Conservation (phyloP, 306 rosid species). For the Cicer bijugum region DNA sequence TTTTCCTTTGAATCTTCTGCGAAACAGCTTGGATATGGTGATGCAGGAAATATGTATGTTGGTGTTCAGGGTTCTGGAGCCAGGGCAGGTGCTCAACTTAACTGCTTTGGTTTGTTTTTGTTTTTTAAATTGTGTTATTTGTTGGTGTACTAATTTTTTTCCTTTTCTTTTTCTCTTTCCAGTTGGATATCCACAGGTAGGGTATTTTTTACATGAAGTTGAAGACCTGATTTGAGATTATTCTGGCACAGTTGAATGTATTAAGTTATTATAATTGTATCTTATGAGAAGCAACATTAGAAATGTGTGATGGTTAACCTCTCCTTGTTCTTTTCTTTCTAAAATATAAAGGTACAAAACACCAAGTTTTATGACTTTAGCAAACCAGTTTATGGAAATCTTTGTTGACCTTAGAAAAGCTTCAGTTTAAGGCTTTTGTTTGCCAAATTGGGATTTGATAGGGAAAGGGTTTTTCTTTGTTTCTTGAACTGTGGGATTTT, state of each 20-base stretch:
- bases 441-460: neutral
- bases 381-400: neutral
- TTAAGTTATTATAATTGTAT: conserved; percentile 35
- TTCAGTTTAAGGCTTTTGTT: too few species aligned
- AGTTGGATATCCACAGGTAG: conserved; percentile 86
- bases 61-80: conserved; percentile 65
- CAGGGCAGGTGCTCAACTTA: conserved; percentile 66
- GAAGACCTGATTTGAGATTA: conserved; percentile 44
- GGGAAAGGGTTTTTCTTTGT: conserved; percentile 16
- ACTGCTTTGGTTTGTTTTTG: conserved; percentile 42
- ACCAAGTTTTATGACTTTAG: conserved; percentile 12
- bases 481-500: neutral
- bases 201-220: conserved; percentile 50
- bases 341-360: conserved; percentile 17
- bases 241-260: conserved; percentile 39
- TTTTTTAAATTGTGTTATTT: conserved; percentile 26
- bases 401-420: neutral
- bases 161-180: conserved; percentile 36
- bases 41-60: conserved; percentile 72
- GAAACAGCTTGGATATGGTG: conserved; percentile 84
- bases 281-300: conserved; percentile 26
- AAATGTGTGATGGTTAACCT: conserved; percentile 5
- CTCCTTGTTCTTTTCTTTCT: neutral
- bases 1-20: conserved; percentile 28
- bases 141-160: conserved; percentile 47